A percentile compares a stretch with the other conserved stretches of the same genome.
phyloP scores from a whole-genome alignment of 2,329 filamentous ascomycete genomes.

The Dendrostoma leiphaemia region DNA sequence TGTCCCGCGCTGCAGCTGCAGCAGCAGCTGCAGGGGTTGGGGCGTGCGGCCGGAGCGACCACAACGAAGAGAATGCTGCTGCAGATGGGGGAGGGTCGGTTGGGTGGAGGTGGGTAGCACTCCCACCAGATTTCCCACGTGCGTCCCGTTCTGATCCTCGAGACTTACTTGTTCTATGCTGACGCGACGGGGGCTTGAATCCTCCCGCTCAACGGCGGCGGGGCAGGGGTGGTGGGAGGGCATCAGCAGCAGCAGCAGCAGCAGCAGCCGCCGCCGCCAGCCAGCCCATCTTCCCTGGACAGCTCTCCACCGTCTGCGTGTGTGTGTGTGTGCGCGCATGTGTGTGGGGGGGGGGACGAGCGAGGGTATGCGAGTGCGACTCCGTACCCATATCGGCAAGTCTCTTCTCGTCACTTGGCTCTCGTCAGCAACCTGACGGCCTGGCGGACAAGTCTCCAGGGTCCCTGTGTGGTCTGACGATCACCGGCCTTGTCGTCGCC shows the following conservation, averaged over 20 bases:
- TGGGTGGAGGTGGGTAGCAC: conserved; percentile 1
- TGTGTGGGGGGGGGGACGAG: no score
- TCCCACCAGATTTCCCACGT: conserved; percentile 7
- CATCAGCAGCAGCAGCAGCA: no score
- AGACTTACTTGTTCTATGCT: not conserved
- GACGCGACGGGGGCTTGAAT: conserved; percentile 15
- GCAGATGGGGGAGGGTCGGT: no score
- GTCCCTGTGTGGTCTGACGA: conserved; percentile 5
- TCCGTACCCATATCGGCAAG: no score
- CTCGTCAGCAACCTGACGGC: no score
- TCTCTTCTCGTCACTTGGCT: no score
- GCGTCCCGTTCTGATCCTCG: not conserved
- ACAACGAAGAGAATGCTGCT: not conserved
- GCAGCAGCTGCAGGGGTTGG: no score
- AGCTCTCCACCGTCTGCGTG: not conserved
- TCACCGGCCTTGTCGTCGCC: not conserved
- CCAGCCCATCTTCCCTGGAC: not conserved
- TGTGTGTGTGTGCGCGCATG: not conserved
- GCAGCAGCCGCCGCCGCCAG: no score
- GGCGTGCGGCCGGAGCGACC: conserved; percentile 6
- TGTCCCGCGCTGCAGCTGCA: no score
- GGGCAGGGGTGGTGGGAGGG: conserved; percentile 14
- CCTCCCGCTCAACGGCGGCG: conserved; percentile 21
- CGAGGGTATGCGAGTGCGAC: no score
- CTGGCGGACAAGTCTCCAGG: no score